Evolutionary conservation across 148 eudicot species (phyloP), one percentile per base, ranked within the genome.

Genomic region (Spergularia bocconei): DNA sequence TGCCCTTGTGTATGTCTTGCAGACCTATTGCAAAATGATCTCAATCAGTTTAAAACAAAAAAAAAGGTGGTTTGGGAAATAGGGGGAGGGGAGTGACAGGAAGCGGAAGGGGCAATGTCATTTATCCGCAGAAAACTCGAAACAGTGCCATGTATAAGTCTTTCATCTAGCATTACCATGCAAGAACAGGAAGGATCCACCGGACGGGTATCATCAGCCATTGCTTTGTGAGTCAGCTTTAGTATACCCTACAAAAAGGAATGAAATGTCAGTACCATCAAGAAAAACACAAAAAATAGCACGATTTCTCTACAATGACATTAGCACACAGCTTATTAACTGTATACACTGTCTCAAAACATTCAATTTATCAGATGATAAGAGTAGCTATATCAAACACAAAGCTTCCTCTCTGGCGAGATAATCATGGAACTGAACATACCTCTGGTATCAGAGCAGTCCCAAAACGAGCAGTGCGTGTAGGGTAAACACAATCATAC

Each of bases 401-500:
- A 44, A 44, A 9, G 48, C 10, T 9, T 44, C 10, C 48, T 9
- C 44, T 2, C 48, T 44, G 8, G 8, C 5, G 10, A 44, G 5
- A 44, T 5, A 44, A 44, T 44, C 48, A 4, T 6, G 48, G 48
- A 65, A 63, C 12, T 47, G 53, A 50, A 15, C 69, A 50, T 59
- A 89, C 94, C 95, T 91, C 90, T 69, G 95, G 98, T 65, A 91
- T 83, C 74, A 93, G 90, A 74, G 98, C 97, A 47, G 98, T 87
- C 73, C 97, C 98, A 82, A 93, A 93, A 64, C 98, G 91, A 82
- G 93, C 98, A 68, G 98, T 91, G 67, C 97, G 93, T 17, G 98
- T 93, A 74, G 97, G 97, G 77, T 93, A 93, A 69, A 91, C 95
- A 83, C 98, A 91, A 63, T 93, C 98, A 83, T 91, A 93, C 98